Conservation (phyloP, 345 rosid genomes). For the Salix udensis region DNA sequence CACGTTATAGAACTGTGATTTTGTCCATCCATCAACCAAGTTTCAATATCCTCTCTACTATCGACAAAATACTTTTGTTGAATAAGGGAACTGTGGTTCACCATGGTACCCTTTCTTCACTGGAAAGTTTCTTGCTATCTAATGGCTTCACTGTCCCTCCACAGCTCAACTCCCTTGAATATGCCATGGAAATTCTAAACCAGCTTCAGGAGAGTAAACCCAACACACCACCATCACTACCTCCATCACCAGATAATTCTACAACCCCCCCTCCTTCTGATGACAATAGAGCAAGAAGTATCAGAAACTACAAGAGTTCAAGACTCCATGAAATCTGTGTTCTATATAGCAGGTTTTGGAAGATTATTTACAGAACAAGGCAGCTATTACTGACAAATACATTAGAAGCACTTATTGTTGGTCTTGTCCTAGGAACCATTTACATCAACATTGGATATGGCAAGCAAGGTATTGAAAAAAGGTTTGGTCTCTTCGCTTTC, state of each 20-base stretch:
- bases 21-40: constrained; percentile 95
- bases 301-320: constrained; percentile 45
- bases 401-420: constrained; percentile 78
- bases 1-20: constrained; percentile 63
- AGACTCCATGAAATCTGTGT: constrained; percentile 56
- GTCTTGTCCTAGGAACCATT: constrained; percentile 84
- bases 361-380: constrained; percentile 74
- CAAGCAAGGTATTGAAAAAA: constrained; percentile 69
- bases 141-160: constrained; percentile 72
- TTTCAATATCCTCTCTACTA: constrained; percentile 76
- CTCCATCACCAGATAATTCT: constrained; percentile 13
- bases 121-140: constrained; percentile 48
- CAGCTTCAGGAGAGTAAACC: constrained; percentile 40
- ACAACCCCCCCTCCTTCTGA: neutral
- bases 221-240: constrained; percentile 17
- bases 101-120: constrained; percentile 58
- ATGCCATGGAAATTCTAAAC: constrained; percentile 77
- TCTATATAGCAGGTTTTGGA: constrained; percentile 63
- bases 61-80: constrained; percentile 59
- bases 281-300: constrained; percentile 2
- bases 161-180: constrained; percentile 83
- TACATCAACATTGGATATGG: constrained; percentile 69
- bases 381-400: constrained; percentile 81
- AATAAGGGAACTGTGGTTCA: constrained; percentile 72
- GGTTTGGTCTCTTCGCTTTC: constrained; percentile 88